Conservation (phyloP, 129 eudicot species). For the Gnaphalium uliginosum region DNA sequence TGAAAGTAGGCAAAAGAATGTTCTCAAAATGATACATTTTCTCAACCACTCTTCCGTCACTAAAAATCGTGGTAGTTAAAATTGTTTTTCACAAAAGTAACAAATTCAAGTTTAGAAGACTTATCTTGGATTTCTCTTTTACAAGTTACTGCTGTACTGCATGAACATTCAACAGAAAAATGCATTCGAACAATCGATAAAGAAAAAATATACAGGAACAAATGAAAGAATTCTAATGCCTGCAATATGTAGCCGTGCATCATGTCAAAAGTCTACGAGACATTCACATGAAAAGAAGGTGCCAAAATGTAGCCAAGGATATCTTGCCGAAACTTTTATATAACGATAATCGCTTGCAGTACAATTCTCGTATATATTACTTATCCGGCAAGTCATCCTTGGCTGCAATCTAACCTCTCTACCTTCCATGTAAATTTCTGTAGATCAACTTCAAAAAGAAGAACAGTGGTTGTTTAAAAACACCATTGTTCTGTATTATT, state of each 20-base stretch:
- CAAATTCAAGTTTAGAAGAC: not conserved
- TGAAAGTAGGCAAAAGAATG: not conserved
- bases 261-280: not conserved
- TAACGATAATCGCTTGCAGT: not conserved
- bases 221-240: not conserved
- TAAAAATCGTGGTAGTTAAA: not conserved
- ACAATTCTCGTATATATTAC: slow-evolving; percentile 4
- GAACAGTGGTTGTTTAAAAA: not conserved
- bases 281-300: slow-evolving; percentile 6
- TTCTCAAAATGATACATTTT: too few relatives aligned
- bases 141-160: not conserved
- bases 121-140: not conserved
- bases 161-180: not conserved
- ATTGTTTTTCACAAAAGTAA: too few relatives aligned
- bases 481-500: not conserved
- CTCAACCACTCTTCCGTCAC: too few relatives aligned
- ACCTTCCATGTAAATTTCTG: slow-evolving; percentile 9
- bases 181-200: not conserved
- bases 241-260: not conserved
- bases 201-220: not conserved
- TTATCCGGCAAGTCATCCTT: slow-evolving; percentile 20
- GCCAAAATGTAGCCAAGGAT: slow-evolving; percentile 13
- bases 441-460: not conserved
- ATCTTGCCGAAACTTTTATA: not conserved
- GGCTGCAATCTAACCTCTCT: slow-evolving; percentile 17